phyloP scores from a whole-genome alignment of 768 basidiomycete species.

The Lactarius sanguifluus region DNA sequence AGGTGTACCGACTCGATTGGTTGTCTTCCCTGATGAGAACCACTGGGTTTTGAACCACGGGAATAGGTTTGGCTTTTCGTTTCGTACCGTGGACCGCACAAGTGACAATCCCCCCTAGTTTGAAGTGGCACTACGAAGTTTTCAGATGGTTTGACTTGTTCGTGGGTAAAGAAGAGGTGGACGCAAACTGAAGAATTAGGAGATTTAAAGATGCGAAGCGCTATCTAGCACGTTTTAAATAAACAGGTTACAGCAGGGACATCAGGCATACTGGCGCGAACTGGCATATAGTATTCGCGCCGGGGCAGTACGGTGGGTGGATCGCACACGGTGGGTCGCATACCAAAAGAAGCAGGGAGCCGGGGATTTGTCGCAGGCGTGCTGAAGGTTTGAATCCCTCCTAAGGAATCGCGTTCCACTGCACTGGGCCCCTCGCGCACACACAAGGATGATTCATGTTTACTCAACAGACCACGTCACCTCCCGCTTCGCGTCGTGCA shows the following conservation, averaged over 20 bases:
- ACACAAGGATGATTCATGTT: too few relatives aligned
- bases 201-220: neutral
- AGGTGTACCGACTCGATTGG: constrained; percentile 69
- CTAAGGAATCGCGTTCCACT: too few relatives aligned
- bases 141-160: constrained; percentile 85
- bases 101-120: constrained; percentile 40
- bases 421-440: too few relatives aligned
- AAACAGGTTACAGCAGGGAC: neutral
- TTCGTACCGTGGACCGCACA: neutral
- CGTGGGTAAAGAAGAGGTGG: constrained; percentile 41
- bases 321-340: too few relatives aligned
- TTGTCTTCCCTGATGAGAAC: constrained; percentile 89
- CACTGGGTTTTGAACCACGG: constrained; percentile 87
- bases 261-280: too few relatives aligned
- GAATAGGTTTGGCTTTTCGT: constrained; percentile 52
- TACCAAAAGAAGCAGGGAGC: too few relatives aligned
- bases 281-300: too few relatives aligned
- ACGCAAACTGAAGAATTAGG: constrained; percentile 15
- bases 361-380: neutral
- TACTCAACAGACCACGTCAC: too few relatives aligned
- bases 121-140: constrained; percentile 96
- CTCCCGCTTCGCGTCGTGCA: too few relatives aligned
- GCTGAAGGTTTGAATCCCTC: too few relatives aligned
- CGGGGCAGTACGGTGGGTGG: too few relatives aligned
- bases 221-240: neutral